Percentiles rank a stretch among this genome's conserved stretches.
phyloP scores from a whole-genome alignment of 805 yeast species.

The Kazachstania kunashirensis region DNA sequence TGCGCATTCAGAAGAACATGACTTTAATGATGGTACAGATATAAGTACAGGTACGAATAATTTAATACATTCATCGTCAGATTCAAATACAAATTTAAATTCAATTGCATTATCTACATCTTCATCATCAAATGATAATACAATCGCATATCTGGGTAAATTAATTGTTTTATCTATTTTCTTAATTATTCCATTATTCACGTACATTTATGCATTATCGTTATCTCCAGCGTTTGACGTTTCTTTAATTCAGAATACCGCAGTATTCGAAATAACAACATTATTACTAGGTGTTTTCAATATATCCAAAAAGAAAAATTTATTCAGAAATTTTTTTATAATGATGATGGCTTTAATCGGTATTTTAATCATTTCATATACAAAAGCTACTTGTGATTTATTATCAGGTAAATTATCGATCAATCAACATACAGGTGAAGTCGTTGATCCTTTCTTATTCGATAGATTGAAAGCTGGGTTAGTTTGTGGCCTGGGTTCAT shows the following conservation, averaged over 20 bases:
- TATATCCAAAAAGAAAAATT: slow-evolving; percentile 17
- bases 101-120: background rate
- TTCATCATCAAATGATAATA: background rate
- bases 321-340: slow-evolving; percentile 20
- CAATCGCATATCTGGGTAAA: slow-evolving; percentile 9
- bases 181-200: slow-evolving; percentile 14
- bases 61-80: background rate
- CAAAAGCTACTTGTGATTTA: slow-evolving; percentile 28
- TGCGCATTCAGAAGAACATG: background rate
- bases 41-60: background rate
- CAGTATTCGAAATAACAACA: slow-evolving; percentile 27
- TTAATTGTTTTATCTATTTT: slow-evolving; percentile 13
- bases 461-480: slow-evolving; percentile 29
- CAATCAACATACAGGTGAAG: slow-evolving; percentile 27
- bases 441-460: slow-evolving; percentile 29
- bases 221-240: slow-evolving; percentile 28
- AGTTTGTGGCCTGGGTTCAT: slow-evolving; percentile 27
- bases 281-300: slow-evolving; percentile 26
- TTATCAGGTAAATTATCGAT: slow-evolving; percentile 27
- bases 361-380: slow-evolving; percentile 25
- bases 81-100: background rate
- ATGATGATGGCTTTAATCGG: slow-evolving; percentile 25
- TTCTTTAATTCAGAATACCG: slow-evolving; percentile 24
- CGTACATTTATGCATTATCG: slow-evolving; percentile 14
- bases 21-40: background rate